phyloP scores from a whole-genome alignment of 257 asterid species.

The Petrea volubilis region DNA sequence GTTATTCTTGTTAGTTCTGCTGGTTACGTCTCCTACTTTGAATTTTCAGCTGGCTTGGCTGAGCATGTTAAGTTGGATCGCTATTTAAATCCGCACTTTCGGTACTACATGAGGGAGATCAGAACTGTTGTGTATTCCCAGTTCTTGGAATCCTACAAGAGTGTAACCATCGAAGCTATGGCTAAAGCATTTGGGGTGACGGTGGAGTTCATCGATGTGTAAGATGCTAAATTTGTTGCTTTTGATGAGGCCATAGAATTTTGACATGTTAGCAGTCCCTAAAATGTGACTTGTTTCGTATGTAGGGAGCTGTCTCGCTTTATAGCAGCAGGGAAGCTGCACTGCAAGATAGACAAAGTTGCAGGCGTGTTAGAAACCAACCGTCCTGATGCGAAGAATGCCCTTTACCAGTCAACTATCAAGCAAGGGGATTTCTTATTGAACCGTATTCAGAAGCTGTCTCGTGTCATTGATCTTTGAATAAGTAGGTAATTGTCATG shows the following conservation, averaged over 20 bases:
- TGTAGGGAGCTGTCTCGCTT: conserved; percentile 79
- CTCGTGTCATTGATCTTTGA: conserved; percentile 92
- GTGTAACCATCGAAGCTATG: conserved; percentile 87
- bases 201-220: conserved; percentile 76
- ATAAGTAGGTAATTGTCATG: conserved; percentile 18
- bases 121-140: conserved; percentile 80
- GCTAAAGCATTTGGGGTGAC: conserved; percentile 86
- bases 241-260: neutral
- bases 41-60: conserved; percentile 71
- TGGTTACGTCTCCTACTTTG: neutral
- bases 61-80: conserved; percentile 76
- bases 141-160: conserved; percentile 84
- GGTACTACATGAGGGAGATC: conserved; percentile 87
- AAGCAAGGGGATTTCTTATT: conserved; percentile 93
- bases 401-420: conserved; percentile 87
- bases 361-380: conserved; percentile 87
- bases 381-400: conserved; percentile 93
- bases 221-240: conserved; percentile 23
- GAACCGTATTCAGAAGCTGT: conserved; percentile 91
- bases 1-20: neutral
- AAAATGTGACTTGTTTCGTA: neutral
- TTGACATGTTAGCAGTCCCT: neutral
- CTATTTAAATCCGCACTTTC: conserved; percentile 76
- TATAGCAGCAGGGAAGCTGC: conserved; percentile 84
- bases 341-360: conserved; percentile 92